Evolutionary conservation across 1,139 yeast species (phyloP), one percentile per base, ranked within the genome.

Genomic region (Magnusiomyces suaveolens): DNA sequence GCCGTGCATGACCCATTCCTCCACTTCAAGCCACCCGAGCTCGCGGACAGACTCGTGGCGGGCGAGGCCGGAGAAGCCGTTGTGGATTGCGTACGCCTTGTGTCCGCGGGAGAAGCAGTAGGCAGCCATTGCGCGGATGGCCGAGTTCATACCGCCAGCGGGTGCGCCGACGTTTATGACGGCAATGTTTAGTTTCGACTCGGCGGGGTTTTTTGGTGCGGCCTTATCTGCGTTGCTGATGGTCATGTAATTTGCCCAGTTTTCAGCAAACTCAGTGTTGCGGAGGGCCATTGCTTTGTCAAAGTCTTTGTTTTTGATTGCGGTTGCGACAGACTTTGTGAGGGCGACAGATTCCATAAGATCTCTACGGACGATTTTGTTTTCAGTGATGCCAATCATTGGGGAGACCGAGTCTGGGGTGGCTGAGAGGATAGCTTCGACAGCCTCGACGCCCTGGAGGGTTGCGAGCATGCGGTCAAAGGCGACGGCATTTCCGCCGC

Each of bases 401-500:
- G 97, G 97, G 23, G 96, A 87, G 51, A 97, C 97, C 2, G 95
- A 85, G 1, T 83, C 90, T 26, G 96, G 95, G 8, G 95, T 86
- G 53, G 84, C 77, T 55, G 86, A 92, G 64, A 92, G 77, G 43
- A 89, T 95, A 3, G 97, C 97, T 60, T 84, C 83, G 52, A 92
- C 95, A 12, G 98, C 97, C 66, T 90, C 97, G 38, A 90, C 96
- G 69, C 98, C 98, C 75, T 92, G 98, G 63, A 90, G 70, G 24
- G 98, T 90, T 36, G 97, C 96, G 60, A 92, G 73, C 67, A 86
- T 72, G 65, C 98, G 80, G 70, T 92, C 98, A 67, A 76, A 84
- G 2, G 97, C 97, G 54, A 89, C 96, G 2, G 98, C 97, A 47
- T 95, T 79, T 69, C 98, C 98, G 73, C 98, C 98, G 73, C 98